These are phyloP conservation scores for Globisporangium rhizosaccharum DNA, from an alignment of 352 stramenopile genomes.

Conservation along the genomic window DNA sequence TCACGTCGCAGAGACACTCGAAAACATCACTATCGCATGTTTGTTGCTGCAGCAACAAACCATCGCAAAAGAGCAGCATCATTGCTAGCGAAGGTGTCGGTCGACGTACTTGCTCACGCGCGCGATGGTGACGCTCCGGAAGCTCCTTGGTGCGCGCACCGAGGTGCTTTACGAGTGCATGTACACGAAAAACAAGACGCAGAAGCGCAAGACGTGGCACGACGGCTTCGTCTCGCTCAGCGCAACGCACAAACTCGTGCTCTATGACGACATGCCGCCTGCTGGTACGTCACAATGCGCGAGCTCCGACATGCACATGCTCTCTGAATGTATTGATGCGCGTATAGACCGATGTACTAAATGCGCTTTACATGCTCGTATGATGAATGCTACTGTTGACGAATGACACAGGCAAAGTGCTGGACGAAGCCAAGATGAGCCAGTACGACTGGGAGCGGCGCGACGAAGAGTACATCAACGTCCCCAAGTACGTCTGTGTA, in stretches of 20 bases:
- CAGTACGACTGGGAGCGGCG: conserved; percentile 48
- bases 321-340: not conserved
- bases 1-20: not conserved
- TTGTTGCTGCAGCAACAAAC: too few relatives aligned
- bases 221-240: conserved; percentile 64
- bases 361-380: not conserved
- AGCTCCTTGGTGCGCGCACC: conserved; percentile 37
- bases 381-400: not conserved
- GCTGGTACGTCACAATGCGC: conserved; percentile 17
- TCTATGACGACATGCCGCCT: conserved; percentile 49
- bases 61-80: not conserved
- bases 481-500: conserved; percentile 38
- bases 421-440: conserved; percentile 57
- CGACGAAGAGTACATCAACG: conserved; percentile 52
- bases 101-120: not conserved
- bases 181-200: conserved; percentile 87
- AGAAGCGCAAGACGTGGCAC: conserved; percentile 80
- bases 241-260: conserved; percentile 44
- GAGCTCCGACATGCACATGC: too few relatives aligned
- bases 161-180: conserved; percentile 70
- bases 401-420: conserved; percentile 27
- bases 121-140: conserved; percentile 48
- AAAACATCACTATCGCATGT: not conserved
- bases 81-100: not conserved
- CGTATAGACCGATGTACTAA: too few relatives aligned